Evolutionary conservation across 2,329 filamentous ascomycete species (phyloP).

Genomic region (Teratosphaeria viscida): DNA sequence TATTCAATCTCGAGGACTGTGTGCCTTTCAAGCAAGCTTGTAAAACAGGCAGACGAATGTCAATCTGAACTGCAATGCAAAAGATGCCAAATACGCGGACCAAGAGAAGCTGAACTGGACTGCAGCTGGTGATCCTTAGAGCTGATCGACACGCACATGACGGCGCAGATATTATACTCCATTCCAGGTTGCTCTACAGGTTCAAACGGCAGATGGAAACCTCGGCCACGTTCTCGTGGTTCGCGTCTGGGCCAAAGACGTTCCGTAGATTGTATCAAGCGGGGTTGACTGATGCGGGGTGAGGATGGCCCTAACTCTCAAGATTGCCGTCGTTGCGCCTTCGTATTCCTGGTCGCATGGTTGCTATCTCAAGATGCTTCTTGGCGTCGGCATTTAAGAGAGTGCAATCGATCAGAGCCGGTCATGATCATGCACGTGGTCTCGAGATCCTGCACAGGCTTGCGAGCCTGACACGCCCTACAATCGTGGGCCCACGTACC

Average conservation of each 20-base stretch:
- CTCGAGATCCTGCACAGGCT: neutral
- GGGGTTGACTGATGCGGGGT: neutral
- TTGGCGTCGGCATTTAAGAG: neutral
- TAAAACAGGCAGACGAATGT: neutral
- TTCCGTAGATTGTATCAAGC: neutral
- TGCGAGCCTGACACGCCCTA: neutral
- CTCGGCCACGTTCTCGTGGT: neutral
- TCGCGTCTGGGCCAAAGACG: neutral
- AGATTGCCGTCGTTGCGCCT: neutral
- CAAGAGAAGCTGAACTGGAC: no score
- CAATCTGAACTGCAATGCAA: neutral
- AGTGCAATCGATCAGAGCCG: neutral
- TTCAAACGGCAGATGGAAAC: neutral
- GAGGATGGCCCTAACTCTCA: neutral
- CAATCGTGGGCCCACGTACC: neutral
- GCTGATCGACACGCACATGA: neutral
- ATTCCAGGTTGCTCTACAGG: neutral
- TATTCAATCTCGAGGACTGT: neutral
- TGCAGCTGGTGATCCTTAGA: neutral
- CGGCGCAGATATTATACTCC: neutral
- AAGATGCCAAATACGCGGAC: no score
- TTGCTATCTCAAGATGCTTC: neutral
- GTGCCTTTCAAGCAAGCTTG: neutral
- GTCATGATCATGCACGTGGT: neutral
- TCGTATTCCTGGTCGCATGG: neutral